Evolutionary conservation across 345 rosid genomes (phyloP).

Genomic region (Trapa bicornis): DNA sequence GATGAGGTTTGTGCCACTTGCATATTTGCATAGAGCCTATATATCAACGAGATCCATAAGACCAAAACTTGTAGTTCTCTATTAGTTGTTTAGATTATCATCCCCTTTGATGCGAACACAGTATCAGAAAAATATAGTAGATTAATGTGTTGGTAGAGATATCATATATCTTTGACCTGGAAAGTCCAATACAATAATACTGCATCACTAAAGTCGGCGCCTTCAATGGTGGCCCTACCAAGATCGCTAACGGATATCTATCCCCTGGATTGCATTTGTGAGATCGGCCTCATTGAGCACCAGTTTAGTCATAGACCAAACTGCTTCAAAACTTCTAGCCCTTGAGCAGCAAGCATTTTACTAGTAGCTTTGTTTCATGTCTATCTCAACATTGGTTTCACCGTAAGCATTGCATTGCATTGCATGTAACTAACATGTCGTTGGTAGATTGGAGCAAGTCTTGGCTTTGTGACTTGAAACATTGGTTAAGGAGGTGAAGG

Average conservation of each 20-base stretch:
- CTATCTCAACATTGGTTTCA: neutral
- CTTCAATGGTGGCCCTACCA: slow-evolving; percentile 77
- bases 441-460: too few species aligned
- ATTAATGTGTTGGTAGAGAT: neutral
- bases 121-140: neutral
- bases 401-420: neutral
- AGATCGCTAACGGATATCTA: slow-evolving; percentile 84
- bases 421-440: too few species aligned
- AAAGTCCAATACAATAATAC: slow-evolving; percentile 80
- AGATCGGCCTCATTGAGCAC: slow-evolving; percentile 89
- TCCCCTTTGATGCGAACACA: too few species aligned
- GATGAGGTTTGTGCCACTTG: slow-evolving; percentile 69
- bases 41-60: neutral
- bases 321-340: neutral
- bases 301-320: slow-evolving; percentile 12
- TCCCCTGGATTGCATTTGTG: slow-evolving; percentile 66
- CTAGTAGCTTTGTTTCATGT: neutral
- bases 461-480: too few species aligned
- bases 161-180: slow-evolving; percentile 29
- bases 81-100: too few species aligned
- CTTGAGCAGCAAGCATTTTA: neutral
- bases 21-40: slow-evolving; percentile 89
- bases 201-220: slow-evolving; percentile 96
- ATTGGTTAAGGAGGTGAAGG: too few species aligned
- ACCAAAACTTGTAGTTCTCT: neutral